These are phyloP conservation scores for Bondarzewia mesenterica DNA, from an alignment of 1,284 basidiomycete genomes.

Conservation along the genomic window DNA sequence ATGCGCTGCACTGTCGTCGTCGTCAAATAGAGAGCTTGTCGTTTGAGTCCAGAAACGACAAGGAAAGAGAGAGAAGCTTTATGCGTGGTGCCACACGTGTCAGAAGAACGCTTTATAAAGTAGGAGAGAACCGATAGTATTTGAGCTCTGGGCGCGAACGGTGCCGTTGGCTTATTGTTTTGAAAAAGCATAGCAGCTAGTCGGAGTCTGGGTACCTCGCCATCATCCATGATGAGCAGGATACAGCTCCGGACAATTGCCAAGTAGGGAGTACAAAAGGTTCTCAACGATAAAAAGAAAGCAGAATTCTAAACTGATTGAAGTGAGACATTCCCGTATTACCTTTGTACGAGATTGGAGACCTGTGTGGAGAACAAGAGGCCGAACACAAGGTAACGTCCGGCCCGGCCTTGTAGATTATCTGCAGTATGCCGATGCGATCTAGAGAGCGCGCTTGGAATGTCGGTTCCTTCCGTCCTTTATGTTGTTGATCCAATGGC, in stretches of 20 bases:
- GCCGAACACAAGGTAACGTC: conserved; percentile 2
- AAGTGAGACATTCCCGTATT: neutral
- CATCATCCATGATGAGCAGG: neutral
- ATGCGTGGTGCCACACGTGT: conserved; percentile 1
- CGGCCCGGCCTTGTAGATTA: neutral
- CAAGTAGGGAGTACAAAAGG: neutral
- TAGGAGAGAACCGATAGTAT: too few relatives aligned
- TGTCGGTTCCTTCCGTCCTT: too few relatives aligned
- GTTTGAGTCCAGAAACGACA: conserved; percentile 10
- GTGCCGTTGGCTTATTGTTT: too few relatives aligned
- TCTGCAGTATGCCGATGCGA: neutral
- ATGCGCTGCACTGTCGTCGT: conserved; percentile 13
- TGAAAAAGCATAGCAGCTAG: neutral
- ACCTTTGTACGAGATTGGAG: neutral
- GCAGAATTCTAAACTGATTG: neutral
- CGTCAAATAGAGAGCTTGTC: conserved; percentile 3
- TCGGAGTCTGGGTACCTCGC: neutral
- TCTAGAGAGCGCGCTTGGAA: neutral
- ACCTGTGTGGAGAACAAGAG: neutral
- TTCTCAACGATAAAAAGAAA: neutral
- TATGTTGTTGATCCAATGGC: too few relatives aligned
- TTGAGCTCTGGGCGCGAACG: too few relatives aligned
- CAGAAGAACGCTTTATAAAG: too few relatives aligned
- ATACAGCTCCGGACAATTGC: neutral
- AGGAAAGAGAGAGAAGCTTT: conserved; percentile 1